A percentile compares a stretch with the other conserved stretches of the same genome.
These are phyloP conservation scores for Nicotiana otophora DNA, from an alignment of 257 asterid genomes.

Conservation along the genomic window DNA sequence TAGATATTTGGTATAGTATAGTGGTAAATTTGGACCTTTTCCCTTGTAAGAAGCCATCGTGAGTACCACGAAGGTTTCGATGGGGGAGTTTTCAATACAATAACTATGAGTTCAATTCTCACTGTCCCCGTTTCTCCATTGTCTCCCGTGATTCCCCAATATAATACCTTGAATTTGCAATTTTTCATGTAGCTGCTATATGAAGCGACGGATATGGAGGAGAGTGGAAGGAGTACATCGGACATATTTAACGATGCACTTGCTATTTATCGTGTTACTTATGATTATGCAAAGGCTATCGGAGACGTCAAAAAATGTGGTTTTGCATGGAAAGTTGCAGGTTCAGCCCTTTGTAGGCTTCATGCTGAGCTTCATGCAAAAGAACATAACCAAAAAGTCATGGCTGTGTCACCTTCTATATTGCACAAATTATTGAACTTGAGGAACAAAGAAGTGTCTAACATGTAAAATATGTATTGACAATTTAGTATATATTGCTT, in stretches of 20 bases:
- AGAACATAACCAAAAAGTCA: slow-evolving; percentile 28
- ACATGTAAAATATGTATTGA: neutral
- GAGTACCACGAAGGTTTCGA: neutral
- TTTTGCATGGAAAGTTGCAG: slow-evolving; percentile 79
- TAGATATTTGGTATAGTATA: too few species aligned
- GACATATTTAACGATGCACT: slow-evolving; percentile 50
- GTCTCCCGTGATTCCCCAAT: neutral
- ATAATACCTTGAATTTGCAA: neutral
- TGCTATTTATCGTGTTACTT: slow-evolving; percentile 51
- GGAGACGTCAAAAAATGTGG: slow-evolving; percentile 30
- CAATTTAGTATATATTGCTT: neutral
- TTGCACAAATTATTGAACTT: slow-evolving; percentile 40
- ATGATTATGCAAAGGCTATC: slow-evolving; percentile 27
- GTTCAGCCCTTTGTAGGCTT: slow-evolving; percentile 47
- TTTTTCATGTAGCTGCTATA: slow-evolving; percentile 49
- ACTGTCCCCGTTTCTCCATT: neutral
- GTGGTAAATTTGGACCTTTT: neutral
- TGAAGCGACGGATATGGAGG: slow-evolving; percentile 53
- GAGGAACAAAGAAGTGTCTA: neutral
- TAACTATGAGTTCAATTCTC: neutral
- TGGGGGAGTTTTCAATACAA: neutral
- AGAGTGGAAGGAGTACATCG: slow-evolving; percentile 26
- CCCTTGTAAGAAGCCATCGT: neutral
- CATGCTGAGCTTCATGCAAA: slow-evolving; percentile 29
- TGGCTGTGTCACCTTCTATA: slow-evolving; percentile 39